phyloP scores from a whole-genome alignment of 2,329 filamentous ascomycete species.

The Ascochyta koolunga region DNA sequence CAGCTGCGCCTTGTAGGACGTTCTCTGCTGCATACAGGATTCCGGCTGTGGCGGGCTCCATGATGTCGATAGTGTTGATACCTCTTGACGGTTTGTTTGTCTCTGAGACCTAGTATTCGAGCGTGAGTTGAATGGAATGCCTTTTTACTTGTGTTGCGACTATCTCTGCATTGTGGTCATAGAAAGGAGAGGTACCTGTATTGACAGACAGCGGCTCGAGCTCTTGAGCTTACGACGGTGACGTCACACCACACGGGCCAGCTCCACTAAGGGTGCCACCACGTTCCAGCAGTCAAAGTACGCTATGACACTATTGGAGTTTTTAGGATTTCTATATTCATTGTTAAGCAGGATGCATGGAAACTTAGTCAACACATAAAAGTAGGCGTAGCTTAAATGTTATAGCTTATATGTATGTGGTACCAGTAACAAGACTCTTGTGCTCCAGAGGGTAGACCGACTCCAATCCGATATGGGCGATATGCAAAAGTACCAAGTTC shows the following conservation, averaged over 20 bases:
- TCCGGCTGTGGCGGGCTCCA: slow-evolving; percentile 48
- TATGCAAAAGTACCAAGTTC: background rate
- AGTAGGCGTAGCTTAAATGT: background rate
- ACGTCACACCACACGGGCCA: slow-evolving; percentile 5
- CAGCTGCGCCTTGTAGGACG: slow-evolving; percentile 49
- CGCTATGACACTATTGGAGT: background rate
- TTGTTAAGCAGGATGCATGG: too few species aligned
- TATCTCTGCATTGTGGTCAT: background rate
- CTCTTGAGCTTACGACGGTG: slow-evolving; percentile 10
- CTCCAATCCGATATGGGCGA: background rate
- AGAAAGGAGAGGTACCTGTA: background rate
- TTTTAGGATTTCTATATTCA: too few species aligned
- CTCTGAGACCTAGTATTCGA: background rate
- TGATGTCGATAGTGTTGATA: slow-evolving; percentile 12
- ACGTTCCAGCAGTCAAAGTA: background rate
- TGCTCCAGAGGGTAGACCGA: background rate
- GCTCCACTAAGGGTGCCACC: background rate
- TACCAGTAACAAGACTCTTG: background rate
- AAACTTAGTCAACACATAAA: too few species aligned
- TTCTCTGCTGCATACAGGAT: slow-evolving; percentile 47
- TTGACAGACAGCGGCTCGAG: slow-evolving; percentile 2
- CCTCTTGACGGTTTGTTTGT: background rate
- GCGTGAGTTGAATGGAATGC: background rate
- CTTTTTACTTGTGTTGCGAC: background rate
- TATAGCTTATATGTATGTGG: background rate